These are phyloP conservation scores for Epichloe bromicola DNA, from an alignment of 2,329 filamentous ascomycete genomes.

Conservation along the genomic window DNA sequence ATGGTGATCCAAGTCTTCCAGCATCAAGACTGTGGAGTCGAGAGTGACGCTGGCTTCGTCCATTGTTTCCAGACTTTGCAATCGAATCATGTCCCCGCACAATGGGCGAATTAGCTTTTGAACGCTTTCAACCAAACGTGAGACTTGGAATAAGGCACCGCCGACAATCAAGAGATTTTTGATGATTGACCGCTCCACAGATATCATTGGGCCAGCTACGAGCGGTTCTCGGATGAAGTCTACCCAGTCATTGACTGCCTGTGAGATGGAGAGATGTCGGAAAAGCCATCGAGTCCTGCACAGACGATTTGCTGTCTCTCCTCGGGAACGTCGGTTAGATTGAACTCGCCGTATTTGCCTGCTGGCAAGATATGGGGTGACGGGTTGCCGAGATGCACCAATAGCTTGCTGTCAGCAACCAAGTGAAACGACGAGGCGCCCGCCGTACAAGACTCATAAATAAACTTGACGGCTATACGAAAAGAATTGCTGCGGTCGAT, in stretches of 20 bases:
- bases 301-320: background rate
- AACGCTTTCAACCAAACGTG: background rate
- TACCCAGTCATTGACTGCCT: slow-evolving; percentile 1
- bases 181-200: background rate
- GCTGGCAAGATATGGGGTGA: background rate
- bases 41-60: background rate
- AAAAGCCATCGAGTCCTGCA: background rate
- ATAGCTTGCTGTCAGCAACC: background rate
- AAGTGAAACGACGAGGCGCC: background rate
- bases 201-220: background rate
- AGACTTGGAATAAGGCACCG: background rate
- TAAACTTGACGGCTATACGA: background rate
- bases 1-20: background rate
- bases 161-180: background rate
- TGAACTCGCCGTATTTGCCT: too few species aligned
- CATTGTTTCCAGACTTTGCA: background rate
- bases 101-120: background rate
- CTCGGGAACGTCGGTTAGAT: background rate
- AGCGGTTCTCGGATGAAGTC: slow-evolving; percentile 1
- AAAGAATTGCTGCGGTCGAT: background rate
- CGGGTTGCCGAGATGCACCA: background rate
- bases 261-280: background rate
- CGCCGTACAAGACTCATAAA: background rate
- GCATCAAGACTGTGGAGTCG: background rate
- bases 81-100: background rate